Conservation (phyloP, 805 yeast genomes). For the Aciculoconidium aculeatum region DNA sequence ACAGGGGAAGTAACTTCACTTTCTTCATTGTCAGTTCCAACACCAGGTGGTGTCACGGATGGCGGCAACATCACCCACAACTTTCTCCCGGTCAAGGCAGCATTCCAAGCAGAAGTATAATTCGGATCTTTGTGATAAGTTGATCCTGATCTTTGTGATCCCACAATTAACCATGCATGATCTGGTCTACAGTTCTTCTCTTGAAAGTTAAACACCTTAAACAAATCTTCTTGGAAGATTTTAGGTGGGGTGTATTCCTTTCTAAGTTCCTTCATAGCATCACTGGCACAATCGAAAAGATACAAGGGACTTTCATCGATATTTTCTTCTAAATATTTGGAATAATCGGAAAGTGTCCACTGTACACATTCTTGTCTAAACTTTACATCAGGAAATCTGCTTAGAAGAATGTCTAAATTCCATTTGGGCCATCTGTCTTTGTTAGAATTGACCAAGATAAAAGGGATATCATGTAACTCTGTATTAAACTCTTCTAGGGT, state of each 20-base stretch:
- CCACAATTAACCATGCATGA: conserved; percentile 86
- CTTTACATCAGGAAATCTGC: conserved; percentile 50
- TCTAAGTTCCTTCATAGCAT: conserved; percentile 54
- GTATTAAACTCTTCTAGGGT: conserved; percentile 41
- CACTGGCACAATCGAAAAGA: conserved; percentile 73
- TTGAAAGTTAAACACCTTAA: conserved; percentile 42
- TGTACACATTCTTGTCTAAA: conserved; percentile 84
- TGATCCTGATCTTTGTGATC: conserved; percentile 78
- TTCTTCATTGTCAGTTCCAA: conserved; percentile 66
- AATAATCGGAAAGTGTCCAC: conserved; percentile 64
- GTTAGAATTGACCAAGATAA: conserved; percentile 42
- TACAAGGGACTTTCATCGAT: conserved; percentile 81
- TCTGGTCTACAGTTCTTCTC: conserved; percentile 63
- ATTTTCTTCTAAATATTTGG: conserved; percentile 55
- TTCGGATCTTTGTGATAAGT: conserved; percentile 94
- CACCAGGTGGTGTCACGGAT: conserved; percentile 74
- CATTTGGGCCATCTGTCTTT: conserved; percentile 58
- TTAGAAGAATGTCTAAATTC: conserved; percentile 45
- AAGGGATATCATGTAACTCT: conserved; percentile 52
- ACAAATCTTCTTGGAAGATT: conserved; percentile 54
- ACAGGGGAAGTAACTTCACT: conserved; percentile 88
- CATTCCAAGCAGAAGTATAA: conserved; percentile 87
- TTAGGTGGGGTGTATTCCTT: conserved; percentile 50
- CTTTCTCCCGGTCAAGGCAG: conserved; percentile 66
- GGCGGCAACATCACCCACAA: conserved; percentile 91